Evolutionary conservation across 441 rosid species (phyloP).

Genomic region (Brassica balearica): DNA sequence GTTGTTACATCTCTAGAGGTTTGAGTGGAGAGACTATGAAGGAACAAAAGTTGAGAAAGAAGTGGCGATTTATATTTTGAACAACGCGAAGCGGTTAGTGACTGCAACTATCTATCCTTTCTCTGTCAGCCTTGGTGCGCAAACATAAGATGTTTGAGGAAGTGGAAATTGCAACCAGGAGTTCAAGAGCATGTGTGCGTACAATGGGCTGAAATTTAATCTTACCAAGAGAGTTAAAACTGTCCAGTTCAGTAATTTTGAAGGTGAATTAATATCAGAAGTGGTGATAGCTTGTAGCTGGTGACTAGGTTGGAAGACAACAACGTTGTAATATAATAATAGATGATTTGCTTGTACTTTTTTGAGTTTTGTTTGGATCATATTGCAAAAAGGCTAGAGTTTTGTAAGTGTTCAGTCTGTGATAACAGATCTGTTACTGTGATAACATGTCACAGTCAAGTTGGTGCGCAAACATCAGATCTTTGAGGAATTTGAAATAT

Average conservation of each 20-base stretch:
- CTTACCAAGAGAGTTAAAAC: not conserved
- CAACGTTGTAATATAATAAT: not conserved
- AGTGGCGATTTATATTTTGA: slow-evolving; percentile 20
- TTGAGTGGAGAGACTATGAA: slow-evolving; percentile 24
- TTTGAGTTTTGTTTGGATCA: not conserved
- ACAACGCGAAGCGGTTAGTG: slow-evolving; percentile 1
- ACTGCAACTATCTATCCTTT: slow-evolving; percentile 7
- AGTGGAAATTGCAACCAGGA: not conserved
- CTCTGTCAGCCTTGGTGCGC: not conserved
- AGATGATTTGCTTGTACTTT: not conserved
- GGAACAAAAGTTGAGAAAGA: slow-evolving; percentile 19
- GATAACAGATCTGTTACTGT: not conserved
- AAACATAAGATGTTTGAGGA: slow-evolving; percentile 4
- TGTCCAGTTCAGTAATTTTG: not conserved
- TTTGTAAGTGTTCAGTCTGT: not conserved
- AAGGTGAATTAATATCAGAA: not conserved
- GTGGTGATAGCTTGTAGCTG: not conserved
- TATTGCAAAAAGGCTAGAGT: not conserved
- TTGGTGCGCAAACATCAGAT: not conserved
- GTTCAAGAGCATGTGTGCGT: slow-evolving; percentile 18
- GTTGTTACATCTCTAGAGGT: slow-evolving; percentile 19
- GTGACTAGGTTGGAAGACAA: not conserved
- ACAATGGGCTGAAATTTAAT: not conserved
- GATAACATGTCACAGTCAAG: not conserved
- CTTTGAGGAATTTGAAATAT: not conserved